Base-by-base conservation (phyloP, 2,329 filamentous ascomycete genomes). In the Colletotrichum acutatum region DNA sequence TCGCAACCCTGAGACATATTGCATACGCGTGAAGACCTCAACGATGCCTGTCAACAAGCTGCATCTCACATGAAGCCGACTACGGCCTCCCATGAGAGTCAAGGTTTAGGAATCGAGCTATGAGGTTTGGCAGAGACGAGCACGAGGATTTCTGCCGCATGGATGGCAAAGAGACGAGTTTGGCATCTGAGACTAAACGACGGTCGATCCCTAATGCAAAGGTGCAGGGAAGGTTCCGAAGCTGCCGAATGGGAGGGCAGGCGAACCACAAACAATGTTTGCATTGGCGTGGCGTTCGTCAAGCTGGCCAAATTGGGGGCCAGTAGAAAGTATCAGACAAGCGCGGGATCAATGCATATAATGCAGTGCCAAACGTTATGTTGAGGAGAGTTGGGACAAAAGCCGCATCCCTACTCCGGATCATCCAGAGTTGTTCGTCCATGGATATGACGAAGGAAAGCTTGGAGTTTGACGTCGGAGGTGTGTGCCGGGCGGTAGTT, bases 151-250 rank as follows among this genome's bases (percentile, higher is more conserved):
- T 14, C 28, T 24, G 34, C 57, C 61, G 46, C 34, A 52, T 26
- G 59, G 53, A 32, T 68, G 61, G 74, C n/a, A 53, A 62, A 62
- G 67, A 63, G 64, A 66, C 66, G 59, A 56, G 74, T 72, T 75
- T 75, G 64, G 67, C 64, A 73, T 74, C 66, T 66, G 72, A 76
- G 74, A 74, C 75, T 58, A 26, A 52, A 65, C 49, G n/a, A 32
- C 19, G 19, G 68, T 49, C 62, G 71, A 75, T 74, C 75, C 52
- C 66, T 59, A 67, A 70, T 49, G 72, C 71, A 74, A 52, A 64
- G 34, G 30, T 52, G 58, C 52, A 53, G 57, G 34, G 58, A 74
- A 34, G 64, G 71, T 74, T 74, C 73, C 73, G 73, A 71, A 54
- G 58, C 32, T 62, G 56, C 66, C 61, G 71, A 74, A 65, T 60